phyloP scores from a whole-genome alignment of 176 grass and related monocot species.

The Avena eriantha region DNA sequence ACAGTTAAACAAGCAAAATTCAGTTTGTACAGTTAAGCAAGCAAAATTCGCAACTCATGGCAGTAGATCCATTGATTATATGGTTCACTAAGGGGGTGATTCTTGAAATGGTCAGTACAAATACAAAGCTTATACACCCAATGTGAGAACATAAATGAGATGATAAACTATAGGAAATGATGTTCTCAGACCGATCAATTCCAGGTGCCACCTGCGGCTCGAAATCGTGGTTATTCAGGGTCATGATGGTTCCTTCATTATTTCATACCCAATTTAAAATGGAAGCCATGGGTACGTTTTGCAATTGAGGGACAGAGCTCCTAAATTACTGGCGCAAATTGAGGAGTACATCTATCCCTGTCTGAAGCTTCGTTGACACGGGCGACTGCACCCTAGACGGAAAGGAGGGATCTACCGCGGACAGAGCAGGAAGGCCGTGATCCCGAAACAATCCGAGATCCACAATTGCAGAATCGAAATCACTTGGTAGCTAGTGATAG shows the following conservation, averaged over 20 bases:
- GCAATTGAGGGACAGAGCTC: background rate
- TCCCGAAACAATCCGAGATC: constrained; percentile 3
- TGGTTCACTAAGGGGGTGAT: background rate
- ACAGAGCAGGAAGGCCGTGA: background rate
- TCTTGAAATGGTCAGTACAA: background rate
- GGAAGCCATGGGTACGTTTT: background rate
- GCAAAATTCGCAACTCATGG: background rate
- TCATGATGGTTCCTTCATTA: background rate
- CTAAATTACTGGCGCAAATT: background rate
- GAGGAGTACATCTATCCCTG: background rate
- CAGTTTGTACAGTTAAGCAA: background rate
- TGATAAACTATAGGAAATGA: background rate
- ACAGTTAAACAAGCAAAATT: too few species aligned
- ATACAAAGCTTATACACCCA: background rate
- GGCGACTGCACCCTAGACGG: background rate
- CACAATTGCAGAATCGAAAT: background rate
- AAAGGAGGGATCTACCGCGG: background rate
- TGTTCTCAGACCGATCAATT: background rate
- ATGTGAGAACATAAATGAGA: background rate
- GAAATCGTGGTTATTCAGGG: background rate
- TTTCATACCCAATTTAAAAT: background rate
- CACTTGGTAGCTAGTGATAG: background rate
- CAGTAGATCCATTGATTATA: background rate
- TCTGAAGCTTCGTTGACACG: background rate
- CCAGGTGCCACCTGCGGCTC: background rate